Evolutionary conservation across 2,329 filamentous ascomycete genomes (phyloP).

Genomic region (Cercospora beticola): DNA sequence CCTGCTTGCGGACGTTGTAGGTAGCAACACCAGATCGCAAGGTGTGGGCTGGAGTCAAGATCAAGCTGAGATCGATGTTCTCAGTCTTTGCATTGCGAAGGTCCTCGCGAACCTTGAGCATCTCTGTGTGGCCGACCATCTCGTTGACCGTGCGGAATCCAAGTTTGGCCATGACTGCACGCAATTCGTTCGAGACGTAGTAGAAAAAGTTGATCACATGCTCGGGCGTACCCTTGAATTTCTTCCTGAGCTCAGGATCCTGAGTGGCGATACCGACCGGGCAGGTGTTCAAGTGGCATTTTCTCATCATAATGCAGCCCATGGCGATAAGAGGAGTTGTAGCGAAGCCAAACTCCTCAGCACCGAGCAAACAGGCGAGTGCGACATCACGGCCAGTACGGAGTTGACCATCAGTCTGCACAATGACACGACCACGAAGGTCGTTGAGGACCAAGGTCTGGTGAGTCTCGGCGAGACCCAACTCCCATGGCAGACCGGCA

Average conservation of each 20-base stretch:
- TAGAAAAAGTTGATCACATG: constrained; percentile 99
- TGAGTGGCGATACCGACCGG: constrained; percentile 95
- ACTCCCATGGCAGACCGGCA: constrained; percentile 91
- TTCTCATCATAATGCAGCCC: constrained; percentile 94
- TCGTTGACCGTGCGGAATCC: constrained; percentile 95
- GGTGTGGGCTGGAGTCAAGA: constrained; percentile 92
- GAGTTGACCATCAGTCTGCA: constrained; percentile 94
- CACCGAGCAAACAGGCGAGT: constrained; percentile 89
- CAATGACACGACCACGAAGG: constrained; percentile 88
- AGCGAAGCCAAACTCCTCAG: constrained; percentile 97
- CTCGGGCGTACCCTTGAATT: constrained; percentile 89
- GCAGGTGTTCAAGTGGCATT: constrained; percentile 68
- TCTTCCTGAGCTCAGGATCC: constrained; percentile 89
- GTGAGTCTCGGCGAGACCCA: constrained; percentile 95
- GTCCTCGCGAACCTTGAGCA: constrained; percentile 82
- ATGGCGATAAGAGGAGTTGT: constrained; percentile 93
- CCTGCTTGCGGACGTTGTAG: constrained; percentile 97
- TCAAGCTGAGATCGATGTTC: constrained; percentile 89
- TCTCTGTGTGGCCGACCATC: constrained; percentile 92
- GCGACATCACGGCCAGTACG: constrained; percentile 90
- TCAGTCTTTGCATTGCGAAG: constrained; percentile 83
- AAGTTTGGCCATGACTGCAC: constrained; percentile 94
- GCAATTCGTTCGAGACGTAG: constrained; percentile 92
- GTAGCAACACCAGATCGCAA: constrained; percentile 91
- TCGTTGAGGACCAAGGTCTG: constrained; percentile 96